A percentile compares a stretch with the other conserved stretches of the same genome.
These are phyloP conservation scores for Nyctanthes arbortristis DNA, from an alignment of 257 asterid genomes.

Conservation along the genomic window DNA sequence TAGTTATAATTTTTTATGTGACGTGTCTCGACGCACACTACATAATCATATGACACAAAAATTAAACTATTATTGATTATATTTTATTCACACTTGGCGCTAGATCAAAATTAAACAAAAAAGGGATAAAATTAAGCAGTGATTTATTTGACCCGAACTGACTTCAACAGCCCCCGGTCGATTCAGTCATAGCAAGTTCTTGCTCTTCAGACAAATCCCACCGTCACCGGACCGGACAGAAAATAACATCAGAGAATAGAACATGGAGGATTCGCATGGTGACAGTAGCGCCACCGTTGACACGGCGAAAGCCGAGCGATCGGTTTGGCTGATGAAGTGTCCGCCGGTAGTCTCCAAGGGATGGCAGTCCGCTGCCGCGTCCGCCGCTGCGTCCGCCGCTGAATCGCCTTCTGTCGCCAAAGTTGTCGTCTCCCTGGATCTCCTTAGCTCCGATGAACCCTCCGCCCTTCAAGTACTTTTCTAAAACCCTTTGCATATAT, in stretches of 20 bases:
- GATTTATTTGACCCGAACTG: no score
- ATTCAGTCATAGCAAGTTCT: no score
- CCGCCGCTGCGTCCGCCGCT: constrained; percentile 33
- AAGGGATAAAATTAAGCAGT: no score
- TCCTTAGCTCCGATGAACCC: constrained; percentile 55
- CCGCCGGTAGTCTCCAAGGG: constrained; percentile 83
- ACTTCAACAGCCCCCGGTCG: no score
- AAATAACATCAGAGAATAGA: not conserved
- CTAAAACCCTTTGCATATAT: no score
- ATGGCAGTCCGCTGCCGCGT: constrained; percentile 65
- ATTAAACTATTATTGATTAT: no score
- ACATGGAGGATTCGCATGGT: constrained; percentile 65
- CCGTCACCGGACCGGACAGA: not conserved
- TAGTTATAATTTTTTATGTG: no score
- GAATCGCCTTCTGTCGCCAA: constrained; percentile 65
- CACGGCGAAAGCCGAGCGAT: constrained; percentile 56
- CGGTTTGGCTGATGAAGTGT: constrained; percentile 93
- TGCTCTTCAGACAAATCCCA: no score
- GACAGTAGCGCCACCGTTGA: constrained; percentile 43
- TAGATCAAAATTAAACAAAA: no score
- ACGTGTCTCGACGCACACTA: no score
- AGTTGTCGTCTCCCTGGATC: constrained; percentile 85
- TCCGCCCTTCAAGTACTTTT: constrained; percentile 61
- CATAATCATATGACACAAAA: no score
- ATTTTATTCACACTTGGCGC: no score